Evolutionary conservation across 192 early-diverging fungal species (phyloP).

Genomic region (Gamsiella multidivaricata): DNA sequence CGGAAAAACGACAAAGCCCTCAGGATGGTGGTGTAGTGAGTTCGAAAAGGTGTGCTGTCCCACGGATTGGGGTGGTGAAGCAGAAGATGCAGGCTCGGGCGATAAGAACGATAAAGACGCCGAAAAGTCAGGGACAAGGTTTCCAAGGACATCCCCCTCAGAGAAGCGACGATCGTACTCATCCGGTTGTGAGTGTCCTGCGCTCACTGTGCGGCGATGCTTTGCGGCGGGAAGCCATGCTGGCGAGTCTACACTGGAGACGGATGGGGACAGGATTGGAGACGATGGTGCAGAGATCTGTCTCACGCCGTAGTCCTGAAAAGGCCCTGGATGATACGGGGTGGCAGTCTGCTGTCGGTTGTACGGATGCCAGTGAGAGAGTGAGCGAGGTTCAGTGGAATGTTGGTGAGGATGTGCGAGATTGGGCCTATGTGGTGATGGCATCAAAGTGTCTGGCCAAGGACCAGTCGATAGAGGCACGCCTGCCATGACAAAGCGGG

Average conservation of each 20-base stretch:
- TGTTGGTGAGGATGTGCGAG: not conserved
- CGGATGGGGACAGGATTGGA: not conserved
- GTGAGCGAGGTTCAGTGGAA: constrained; percentile 4
- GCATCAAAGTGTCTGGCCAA: not conserved
- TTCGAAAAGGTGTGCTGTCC: not conserved
- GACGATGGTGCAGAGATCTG: constrained; percentile 32
- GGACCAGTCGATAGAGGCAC: not conserved
- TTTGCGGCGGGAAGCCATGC: constrained; percentile 1
- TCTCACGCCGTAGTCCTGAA: not conserved
- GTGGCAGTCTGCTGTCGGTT: constrained; percentile 1
- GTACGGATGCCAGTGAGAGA: constrained; percentile 29
- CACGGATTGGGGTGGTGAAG: not conserved
- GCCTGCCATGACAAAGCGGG: not conserved
- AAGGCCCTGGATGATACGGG: not conserved
- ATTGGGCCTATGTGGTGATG: not conserved
- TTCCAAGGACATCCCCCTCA: constrained; percentile 27
- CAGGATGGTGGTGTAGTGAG: not conserved
- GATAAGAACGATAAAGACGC: constrained; percentile 8
- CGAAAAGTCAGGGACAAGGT: constrained; percentile 11
- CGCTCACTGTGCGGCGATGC: constrained; percentile 31
- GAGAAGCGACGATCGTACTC: constrained; percentile 33
- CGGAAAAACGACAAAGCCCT: not conserved
- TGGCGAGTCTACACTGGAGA: not conserved
- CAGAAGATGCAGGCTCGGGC: not conserved
- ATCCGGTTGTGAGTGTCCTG: not conserved